phyloP scores from a whole-genome alignment of 2,329 filamentous ascomycete species.

The Dactylellina drechsleri region DNA sequence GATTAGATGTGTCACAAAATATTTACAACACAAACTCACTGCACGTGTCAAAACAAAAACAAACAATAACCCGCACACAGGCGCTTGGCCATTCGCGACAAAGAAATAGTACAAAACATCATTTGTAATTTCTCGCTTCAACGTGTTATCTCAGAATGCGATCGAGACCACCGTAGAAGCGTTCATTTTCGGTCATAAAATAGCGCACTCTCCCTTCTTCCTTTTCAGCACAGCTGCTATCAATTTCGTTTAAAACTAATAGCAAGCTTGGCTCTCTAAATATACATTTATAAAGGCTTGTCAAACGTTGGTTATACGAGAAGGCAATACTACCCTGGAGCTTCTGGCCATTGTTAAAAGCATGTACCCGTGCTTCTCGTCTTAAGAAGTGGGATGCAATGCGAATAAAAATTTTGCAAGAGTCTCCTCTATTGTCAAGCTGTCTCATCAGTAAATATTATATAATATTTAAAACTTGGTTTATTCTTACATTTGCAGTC shows the following conservation, averaged over 20 bases:
- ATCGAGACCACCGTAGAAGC: background rate
- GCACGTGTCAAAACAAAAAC: no score
- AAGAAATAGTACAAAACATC: no score
- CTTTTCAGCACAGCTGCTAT: background rate
- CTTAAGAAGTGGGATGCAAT: background rate
- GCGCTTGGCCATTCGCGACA: no score
- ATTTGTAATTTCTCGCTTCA: no score
- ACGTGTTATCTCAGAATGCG: no score
- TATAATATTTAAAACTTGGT: background rate
- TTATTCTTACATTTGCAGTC: background rate
- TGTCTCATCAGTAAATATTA: background rate
- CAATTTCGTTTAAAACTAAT: background rate
- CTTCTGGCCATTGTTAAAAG: background rate
- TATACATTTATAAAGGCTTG: background rate
- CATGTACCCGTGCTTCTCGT: background rate
- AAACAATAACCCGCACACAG: no score
- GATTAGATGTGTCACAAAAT: no score
- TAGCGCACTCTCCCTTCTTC: slow-evolving; percentile 8
- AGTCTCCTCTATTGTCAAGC: background rate
- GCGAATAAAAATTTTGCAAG: background rate
- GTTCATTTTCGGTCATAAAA: background rate
- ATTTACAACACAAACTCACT: no score
- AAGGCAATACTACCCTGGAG: no score
- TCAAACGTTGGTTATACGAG: background rate
- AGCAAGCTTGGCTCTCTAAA: background rate